These are phyloP conservation scores for Aspergillus caelatus DNA, from an alignment of 2,329 filamentous ascomycete species.

Conservation along the genomic window DNA sequence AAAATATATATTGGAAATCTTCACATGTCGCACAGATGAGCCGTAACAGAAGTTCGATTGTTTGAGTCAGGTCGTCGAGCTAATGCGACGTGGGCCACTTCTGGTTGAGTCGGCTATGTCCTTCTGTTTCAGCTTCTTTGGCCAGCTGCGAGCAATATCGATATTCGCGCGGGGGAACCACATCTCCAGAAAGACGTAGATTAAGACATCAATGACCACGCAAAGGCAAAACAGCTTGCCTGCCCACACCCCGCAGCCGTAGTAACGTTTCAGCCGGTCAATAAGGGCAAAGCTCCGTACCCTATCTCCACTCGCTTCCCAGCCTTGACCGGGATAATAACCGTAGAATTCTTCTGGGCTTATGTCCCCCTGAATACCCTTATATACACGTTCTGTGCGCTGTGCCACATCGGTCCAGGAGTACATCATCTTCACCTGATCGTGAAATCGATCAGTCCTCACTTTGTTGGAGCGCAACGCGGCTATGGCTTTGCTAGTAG, in stretches of 20 bases:
- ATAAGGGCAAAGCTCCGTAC: conserved; percentile 90
- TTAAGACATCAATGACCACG: conserved; percentile 88
- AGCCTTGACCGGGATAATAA: conserved; percentile 68
- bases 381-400: conserved; percentile 92
- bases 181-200: conserved; percentile 86
- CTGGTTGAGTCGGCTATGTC: background rate
- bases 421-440: conserved; percentile 98
- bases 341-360: conserved; percentile 87
- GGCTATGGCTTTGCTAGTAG: conserved; percentile 86
- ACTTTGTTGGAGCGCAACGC: conserved; percentile 84
- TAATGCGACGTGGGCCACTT: conserved; percentile 9
- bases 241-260: conserved; percentile 97
- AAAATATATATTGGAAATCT: background rate
- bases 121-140: conserved; percentile 62
- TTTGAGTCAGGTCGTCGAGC: conserved; percentile 7
- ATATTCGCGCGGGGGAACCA: conserved; percentile 83
- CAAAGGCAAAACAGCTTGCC: conserved; percentile 96
- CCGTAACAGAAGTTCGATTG: background rate
- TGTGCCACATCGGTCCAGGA: conserved; percentile 95
- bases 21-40: background rate
- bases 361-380: conserved; percentile 86
- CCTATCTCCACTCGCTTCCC: conserved; percentile 71
- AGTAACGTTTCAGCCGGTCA: conserved; percentile 92
- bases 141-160: conserved; percentile 90
- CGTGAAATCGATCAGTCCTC: conserved; percentile 90